These are phyloP conservation scores for Mycena rosella DNA, from an alignment of 768 basidiomycete species.

Conservation along the genomic window DNA sequence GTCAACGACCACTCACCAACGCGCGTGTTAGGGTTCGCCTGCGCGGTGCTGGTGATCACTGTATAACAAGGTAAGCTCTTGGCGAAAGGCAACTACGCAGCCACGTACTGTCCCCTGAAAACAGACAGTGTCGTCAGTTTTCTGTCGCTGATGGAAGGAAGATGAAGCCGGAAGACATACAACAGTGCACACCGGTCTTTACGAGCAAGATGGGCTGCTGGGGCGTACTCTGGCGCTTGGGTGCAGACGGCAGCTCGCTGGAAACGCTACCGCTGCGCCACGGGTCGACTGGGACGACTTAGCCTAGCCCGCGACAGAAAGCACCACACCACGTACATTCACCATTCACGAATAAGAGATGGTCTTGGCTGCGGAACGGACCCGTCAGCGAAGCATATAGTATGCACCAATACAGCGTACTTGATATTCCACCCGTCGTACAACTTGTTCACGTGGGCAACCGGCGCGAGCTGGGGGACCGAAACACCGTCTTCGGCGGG, in stretches of 20 bases:
- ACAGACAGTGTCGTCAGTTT: neutral
- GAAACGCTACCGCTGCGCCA: constrained; percentile 28
- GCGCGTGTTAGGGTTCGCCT: constrained; percentile 27
- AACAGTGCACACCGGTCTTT: constrained; percentile 32
- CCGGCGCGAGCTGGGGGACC: constrained; percentile 21
- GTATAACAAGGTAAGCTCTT: neutral
- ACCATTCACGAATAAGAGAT: constrained; percentile 28
- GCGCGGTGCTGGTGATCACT: constrained; percentile 34
- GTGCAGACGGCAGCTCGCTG: constrained; percentile 22
- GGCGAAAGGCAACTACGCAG: neutral
- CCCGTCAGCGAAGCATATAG: neutral
- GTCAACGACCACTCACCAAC: constrained; percentile 15
- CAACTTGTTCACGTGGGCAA: constrained; percentile 13
- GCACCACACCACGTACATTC: constrained; percentile 12
- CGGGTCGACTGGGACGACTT: constrained; percentile 19
- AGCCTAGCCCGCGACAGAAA: neutral
- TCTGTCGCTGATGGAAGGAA: neutral
- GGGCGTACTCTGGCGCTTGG: constrained; percentile 14
- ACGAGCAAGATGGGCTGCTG: constrained; percentile 30
- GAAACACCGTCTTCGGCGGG: constrained; percentile 26
- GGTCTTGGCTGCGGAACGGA: constrained; percentile 8
- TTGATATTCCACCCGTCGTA: constrained; percentile 32
- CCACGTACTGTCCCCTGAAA: constrained; percentile 33
- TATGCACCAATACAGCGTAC: neutral
- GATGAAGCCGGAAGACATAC: constrained; percentile 18